Conservation (phyloP, 1,284 basidiomycete species). For the Ganoderma lucidum region DNA sequence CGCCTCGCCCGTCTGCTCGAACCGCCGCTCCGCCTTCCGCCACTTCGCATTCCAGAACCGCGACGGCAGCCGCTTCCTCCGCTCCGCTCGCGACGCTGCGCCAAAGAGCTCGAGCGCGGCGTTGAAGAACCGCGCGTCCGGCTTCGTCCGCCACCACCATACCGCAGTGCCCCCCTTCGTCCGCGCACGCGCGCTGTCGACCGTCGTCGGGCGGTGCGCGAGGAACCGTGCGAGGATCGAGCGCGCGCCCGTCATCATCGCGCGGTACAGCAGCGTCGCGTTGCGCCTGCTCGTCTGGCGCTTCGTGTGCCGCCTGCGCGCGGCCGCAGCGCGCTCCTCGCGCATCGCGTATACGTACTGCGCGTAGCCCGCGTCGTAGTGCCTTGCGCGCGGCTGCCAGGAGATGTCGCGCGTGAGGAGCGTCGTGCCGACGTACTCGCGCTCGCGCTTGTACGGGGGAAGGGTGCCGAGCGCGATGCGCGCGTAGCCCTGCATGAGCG, state of each 20-base stretch:
- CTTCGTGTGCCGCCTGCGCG: slow-evolving; percentile 21
- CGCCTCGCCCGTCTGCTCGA: slow-evolving; percentile 2
- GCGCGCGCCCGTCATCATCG: slow-evolving; percentile 46
- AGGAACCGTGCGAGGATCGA: slow-evolving; percentile 38
- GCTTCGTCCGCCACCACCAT: slow-evolving; percentile 32
- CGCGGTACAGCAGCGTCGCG: slow-evolving; percentile 45
- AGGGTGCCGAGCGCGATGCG: slow-evolving; percentile 50
- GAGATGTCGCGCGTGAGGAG: slow-evolving; percentile 19
- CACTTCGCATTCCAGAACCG: slow-evolving; percentile 38
- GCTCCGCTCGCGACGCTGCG: slow-evolving; percentile 19
- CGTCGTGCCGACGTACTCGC: slow-evolving; percentile 12
- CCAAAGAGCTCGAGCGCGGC: slow-evolving; percentile 60
- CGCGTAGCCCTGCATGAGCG: slow-evolving; percentile 73
- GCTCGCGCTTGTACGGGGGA: slow-evolving; percentile 10
- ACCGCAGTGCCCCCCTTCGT: neutral
- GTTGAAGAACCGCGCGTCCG: slow-evolving; percentile 75
- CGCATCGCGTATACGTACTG: slow-evolving; percentile 34
- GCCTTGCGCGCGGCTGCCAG: slow-evolving; percentile 33
- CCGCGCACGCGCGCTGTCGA: slow-evolving; percentile 6
- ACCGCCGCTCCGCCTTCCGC: slow-evolving; percentile 35
- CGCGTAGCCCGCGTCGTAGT: slow-evolving; percentile 48
- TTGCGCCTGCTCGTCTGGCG: slow-evolving; percentile 38
- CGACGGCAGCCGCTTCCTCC: slow-evolving; percentile 42
- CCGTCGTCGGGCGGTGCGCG: neutral
- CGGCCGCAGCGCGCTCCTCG: neutral